These are phyloP conservation scores for Sporothrix mexicana DNA, from an alignment of 2,329 filamentous ascomycete genomes.

Conservation along the genomic window DNA sequence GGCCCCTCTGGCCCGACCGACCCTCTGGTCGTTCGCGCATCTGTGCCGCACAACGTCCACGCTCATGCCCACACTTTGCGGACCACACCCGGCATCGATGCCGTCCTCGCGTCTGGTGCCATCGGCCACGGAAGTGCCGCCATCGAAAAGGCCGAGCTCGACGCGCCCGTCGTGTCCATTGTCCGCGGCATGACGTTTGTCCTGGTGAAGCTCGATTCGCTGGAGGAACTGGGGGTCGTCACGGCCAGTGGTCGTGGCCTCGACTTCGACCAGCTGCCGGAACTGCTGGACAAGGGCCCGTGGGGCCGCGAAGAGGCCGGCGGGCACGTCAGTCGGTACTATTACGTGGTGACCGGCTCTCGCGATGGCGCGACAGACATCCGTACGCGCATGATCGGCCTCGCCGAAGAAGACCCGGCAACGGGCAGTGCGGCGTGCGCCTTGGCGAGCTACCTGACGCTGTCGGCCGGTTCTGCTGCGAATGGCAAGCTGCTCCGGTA, in stretches of 20 bases:
- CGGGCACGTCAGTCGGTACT: constrained; percentile 62
- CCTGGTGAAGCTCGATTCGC: constrained; percentile 65
- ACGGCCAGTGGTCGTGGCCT: constrained; percentile 42
- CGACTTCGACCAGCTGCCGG: constrained; percentile 43
- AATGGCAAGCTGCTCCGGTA: constrained; percentile 44
- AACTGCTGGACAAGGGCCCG: constrained; percentile 55
- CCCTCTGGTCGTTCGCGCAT: constrained; percentile 61
- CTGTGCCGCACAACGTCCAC: constrained; percentile 71
- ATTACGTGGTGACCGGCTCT: constrained; percentile 54
- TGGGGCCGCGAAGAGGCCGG: constrained; percentile 63
- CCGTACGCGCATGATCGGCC: constrained; percentile 66
- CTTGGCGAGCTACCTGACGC: constrained; percentile 60
- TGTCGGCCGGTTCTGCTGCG: constrained; percentile 44
- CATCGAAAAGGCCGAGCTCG: constrained; percentile 48
- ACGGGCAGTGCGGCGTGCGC: constrained; percentile 68
- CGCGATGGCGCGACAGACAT: constrained; percentile 46
- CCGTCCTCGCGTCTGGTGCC: constrained; percentile 40
- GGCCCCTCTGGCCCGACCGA: constrained; percentile 42
- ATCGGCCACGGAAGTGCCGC: constrained; percentile 43
- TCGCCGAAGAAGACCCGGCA: constrained; percentile 61
- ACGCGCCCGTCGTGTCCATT: constrained; percentile 63
- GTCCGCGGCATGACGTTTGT: constrained; percentile 77
- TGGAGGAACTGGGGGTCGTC: constrained; percentile 60
- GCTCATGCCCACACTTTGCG: constrained; percentile 57
- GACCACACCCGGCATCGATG: constrained; percentile 42